Evolutionary conservation across 176 grass and related monocot species (phyloP).

Genomic region (Triticum monococcum): DNA sequence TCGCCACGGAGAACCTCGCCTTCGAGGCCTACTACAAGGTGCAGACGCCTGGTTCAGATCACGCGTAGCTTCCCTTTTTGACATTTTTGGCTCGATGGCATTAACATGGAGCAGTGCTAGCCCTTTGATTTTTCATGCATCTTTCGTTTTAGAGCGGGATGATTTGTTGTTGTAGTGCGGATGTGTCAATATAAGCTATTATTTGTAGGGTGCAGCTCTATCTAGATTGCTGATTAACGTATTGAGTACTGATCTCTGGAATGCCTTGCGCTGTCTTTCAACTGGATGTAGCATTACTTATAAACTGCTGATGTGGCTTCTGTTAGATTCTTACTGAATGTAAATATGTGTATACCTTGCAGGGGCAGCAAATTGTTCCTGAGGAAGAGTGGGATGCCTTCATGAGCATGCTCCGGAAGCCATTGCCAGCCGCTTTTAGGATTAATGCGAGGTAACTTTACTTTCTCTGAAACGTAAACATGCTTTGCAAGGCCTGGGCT

Average conservation of each 20-base stretch:
- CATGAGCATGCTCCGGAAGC: conserved; percentile 67
- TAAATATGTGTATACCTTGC: conserved; percentile 16
- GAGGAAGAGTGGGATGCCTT: conserved; percentile 84
- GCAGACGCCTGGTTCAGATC: background rate
- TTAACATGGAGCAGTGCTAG: background rate
- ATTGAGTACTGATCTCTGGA: background rate
- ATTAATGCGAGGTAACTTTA: conserved; percentile 74
- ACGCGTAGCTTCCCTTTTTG: background rate
- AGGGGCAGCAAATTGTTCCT: conserved; percentile 74
- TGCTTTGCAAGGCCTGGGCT: background rate
- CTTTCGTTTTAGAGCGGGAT: background rate
- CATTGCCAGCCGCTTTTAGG: conserved; percentile 82
- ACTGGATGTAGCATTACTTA: background rate
- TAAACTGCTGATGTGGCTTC: background rate
- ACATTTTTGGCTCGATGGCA: background rate
- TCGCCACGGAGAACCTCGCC: conserved; percentile 73
- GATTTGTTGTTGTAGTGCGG: background rate
- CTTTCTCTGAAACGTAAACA: background rate
- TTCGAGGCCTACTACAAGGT: conserved; percentile 99
- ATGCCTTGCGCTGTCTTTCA: background rate
- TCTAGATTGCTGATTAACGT: background rate
- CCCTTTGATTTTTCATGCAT: background rate
- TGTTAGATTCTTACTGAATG: background rate
- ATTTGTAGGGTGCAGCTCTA: background rate
- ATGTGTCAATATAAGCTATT: background rate